Evolutionary conservation across 2,329 filamentous ascomycete species (phyloP).

Genomic region (Proliferodiscus dingleyae): DNA sequence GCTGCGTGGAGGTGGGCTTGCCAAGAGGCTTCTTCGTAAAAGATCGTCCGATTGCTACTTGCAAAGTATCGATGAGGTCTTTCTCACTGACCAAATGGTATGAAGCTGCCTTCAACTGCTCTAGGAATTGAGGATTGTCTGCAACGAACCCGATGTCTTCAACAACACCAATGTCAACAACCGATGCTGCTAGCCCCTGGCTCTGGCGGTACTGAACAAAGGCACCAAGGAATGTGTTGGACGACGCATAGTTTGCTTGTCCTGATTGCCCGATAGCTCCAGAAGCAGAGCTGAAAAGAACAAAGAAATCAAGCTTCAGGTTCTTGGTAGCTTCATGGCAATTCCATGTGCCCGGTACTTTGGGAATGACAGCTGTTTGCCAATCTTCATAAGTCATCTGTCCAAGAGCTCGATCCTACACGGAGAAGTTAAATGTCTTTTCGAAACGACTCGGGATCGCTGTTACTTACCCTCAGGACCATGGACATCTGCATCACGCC

Average conservation of each 20-base stretch:
- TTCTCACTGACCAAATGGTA: conserved; percentile 3
- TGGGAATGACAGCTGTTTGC: not conserved
- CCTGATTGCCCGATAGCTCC: not conserved
- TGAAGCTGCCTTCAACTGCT: conserved; percentile 23
- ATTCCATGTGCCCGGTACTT: not conserved
- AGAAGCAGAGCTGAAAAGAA: not conserved
- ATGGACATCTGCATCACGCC: conserved; percentile 28
- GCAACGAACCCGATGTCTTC: conserved; percentile 2
- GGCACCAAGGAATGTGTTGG: not conserved
- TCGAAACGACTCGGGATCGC: conserved; percentile 6
- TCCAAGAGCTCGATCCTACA: conserved; percentile 26
- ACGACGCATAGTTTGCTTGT: not conserved
- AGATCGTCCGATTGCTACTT: conserved; percentile 2
- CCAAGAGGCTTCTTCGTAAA: not conserved
- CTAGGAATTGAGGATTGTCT: conserved; percentile 28
- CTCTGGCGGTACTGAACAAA: conserved; percentile 20
- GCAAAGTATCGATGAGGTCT: conserved; percentile 5
- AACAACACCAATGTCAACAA: not conserved
- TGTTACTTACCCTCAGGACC: conserved; percentile 14
- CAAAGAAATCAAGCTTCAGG: conserved; percentile 33
- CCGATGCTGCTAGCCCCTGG: not conserved
- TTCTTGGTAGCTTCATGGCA: not conserved
- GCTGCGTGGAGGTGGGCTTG: not conserved
- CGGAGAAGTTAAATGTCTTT: too few species aligned
- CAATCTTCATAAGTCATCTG: conserved; percentile 5